A percentile compares a stretch with the other conserved stretches of the same genome.
Evolutionary conservation across 164 flowering plant species (phyloP).

Genomic region (Amborella trichopoda): DNA sequence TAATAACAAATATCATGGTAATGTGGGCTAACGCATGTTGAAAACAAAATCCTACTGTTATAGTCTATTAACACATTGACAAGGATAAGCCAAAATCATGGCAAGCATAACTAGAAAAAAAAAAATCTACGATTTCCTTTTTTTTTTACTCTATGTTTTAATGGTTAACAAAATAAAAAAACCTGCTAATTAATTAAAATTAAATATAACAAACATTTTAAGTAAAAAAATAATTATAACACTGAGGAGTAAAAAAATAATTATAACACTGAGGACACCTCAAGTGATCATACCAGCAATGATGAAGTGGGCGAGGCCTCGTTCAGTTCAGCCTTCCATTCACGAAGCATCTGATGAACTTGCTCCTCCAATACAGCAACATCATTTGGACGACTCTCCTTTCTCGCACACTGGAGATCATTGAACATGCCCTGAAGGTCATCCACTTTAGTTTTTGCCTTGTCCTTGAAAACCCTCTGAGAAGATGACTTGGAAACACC

Average conservation of each 20-base stretch:
- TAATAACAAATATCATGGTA: no score
- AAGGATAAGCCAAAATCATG: no score
- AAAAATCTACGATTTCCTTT: no score
- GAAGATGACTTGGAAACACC: conserved; percentile 66
- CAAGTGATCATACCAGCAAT: conserved; percentile 36
- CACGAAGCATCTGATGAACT: conserved; percentile 92
- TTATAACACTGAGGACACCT: not conserved
- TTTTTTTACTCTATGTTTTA: no score
- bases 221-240: not conserved
- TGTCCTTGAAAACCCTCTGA: conserved; percentile 83
- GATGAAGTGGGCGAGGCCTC: conserved; percentile 92
- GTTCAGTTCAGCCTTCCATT: conserved; percentile 93
- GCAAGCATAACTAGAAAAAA: no score
- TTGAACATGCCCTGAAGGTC: conserved; percentile 79
- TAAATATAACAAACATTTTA: not conserved
- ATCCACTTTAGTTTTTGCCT: conserved; percentile 86
- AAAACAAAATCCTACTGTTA: no score
- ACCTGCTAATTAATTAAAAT: no score
- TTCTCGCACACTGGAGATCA: conserved; percentile 85
- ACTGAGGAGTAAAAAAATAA: not conserved
- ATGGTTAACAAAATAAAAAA: no score
- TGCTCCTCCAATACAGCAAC: conserved; percentile 78
- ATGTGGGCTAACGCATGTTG: no score
- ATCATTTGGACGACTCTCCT: conserved; percentile 70
- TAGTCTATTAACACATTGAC: no score